Evolutionary conservation across 768 basidiomycete genomes (phyloP).

Genomic region (Hebeloma cylindrosporum): DNA sequence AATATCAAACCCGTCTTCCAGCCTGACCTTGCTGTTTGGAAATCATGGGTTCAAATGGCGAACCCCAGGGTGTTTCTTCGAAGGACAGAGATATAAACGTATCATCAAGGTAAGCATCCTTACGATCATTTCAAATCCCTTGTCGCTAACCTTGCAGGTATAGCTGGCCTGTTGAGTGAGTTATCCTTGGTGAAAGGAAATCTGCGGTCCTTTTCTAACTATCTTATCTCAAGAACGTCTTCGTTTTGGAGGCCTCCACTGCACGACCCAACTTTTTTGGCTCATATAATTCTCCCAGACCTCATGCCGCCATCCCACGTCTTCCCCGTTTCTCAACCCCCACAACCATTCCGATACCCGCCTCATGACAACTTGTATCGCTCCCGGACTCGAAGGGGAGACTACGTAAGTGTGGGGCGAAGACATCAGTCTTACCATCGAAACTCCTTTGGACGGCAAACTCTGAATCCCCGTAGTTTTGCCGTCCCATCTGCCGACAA

Average conservation of each 20-base stretch:
- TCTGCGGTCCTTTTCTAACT: neutral
- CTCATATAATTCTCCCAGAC: constrained; percentile 5
- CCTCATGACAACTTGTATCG: constrained; percentile 2
- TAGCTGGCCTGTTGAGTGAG: constrained; percentile 8
- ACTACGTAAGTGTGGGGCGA: neutral
- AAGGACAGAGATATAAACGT: neutral
- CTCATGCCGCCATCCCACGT: neutral
- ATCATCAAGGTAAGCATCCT: neutral
- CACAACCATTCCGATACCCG: neutral
- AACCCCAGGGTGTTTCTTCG: too few relatives aligned
- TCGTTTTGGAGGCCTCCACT: neutral
- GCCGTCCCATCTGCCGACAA: constrained; percentile 6
- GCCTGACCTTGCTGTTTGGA: too few relatives aligned
- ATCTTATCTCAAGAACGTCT: neutral
- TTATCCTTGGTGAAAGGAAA: too few relatives aligned
- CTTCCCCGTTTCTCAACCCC: neutral
- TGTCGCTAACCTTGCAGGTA: neutral
- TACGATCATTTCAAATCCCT: neutral
- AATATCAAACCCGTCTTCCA: too few relatives aligned
- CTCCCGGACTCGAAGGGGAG: constrained; percentile 1
- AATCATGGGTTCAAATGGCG: too few relatives aligned
- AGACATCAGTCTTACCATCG: constrained; percentile 7
- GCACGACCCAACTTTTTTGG: neutral
- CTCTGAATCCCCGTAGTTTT: constrained; percentile 10
- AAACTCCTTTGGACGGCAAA: constrained; percentile 7